Conservation (phyloP, 148 eudicot species). For the Rhododendron simsii region DNA sequence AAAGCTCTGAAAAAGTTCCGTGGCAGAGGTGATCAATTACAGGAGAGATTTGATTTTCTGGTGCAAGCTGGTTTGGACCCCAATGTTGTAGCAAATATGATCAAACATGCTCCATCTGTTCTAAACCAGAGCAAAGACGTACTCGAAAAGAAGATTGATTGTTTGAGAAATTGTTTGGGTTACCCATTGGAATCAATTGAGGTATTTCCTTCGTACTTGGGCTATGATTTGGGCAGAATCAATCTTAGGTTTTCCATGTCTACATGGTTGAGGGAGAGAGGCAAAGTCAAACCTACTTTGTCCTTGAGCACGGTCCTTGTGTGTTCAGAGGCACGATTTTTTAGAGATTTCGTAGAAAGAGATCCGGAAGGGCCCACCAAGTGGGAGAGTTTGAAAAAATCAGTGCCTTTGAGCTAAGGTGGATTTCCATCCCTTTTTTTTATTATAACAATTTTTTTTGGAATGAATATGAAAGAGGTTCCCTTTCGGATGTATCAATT, state of each 20-base stretch:
- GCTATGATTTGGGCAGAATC: conserved; percentile 52
- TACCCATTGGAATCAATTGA: conserved; percentile 44
- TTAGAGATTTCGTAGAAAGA: conserved; percentile 39
- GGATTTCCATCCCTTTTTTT: background rate
- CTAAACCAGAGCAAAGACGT: conserved; percentile 50
- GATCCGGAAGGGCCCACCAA: conserved; percentile 44
- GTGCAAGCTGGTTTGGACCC: conserved; percentile 52
- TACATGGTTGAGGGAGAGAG: conserved; percentile 39
- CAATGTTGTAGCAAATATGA: conserved; percentile 40
- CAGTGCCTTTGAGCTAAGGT: conserved; percentile 11
- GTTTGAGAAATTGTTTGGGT: conserved; percentile 33
- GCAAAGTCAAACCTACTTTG: conserved; percentile 38
- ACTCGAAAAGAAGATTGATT: conserved; percentile 41
- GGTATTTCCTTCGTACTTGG: conserved; percentile 48
- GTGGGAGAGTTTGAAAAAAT: conserved; percentile 42
- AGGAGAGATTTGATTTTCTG: conserved; percentile 60
- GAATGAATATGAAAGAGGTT: background rate
- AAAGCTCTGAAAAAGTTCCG: conserved; percentile 52
- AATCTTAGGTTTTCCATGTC: conserved; percentile 45
- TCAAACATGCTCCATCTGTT: conserved; percentile 43
- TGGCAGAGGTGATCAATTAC: conserved; percentile 63
- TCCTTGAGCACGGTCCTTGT: conserved; percentile 48
- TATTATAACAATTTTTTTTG: background rate
- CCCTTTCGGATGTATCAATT: background rate
- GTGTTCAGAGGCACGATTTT: conserved; percentile 43